Percentiles rank a stretch among this genome's conserved stretches.
These are phyloP conservation scores for Labyrinthula sp. DNA, from an alignment of 352 stramenopile species.

Conservation along the genomic window DNA sequence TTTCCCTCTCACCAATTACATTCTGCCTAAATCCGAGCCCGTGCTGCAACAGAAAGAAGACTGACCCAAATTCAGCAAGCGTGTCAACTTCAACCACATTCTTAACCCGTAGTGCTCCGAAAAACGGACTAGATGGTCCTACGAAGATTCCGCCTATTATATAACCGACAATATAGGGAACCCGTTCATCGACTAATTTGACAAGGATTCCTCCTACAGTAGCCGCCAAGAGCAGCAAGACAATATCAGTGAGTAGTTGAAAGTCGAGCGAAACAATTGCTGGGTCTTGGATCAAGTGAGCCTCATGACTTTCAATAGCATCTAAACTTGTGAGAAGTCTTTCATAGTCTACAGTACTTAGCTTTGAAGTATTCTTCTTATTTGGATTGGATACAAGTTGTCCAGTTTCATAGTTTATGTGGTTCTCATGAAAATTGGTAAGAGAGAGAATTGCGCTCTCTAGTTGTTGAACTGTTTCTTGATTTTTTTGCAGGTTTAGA, in stretches of 20 bases:
- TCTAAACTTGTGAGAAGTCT: too few relatives aligned
- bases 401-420: too few relatives aligned
- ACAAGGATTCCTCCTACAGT: constrained; percentile 65
- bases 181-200: constrained; percentile 36
- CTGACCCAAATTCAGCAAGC: constrained; percentile 68
- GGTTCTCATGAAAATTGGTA: too few relatives aligned
- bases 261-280: constrained; percentile 37
- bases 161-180: constrained; percentile 62
- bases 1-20: too few relatives aligned
- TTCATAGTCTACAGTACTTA: too few relatives aligned
- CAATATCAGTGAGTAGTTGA: constrained; percentile 37
- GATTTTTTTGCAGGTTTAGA: too few relatives aligned
- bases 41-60: constrained; percentile 66
- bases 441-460: too few relatives aligned
- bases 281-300: constrained; percentile 35
- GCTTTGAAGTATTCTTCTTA: too few relatives aligned
- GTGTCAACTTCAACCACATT: constrained; percentile 72
- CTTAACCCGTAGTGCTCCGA: constrained; percentile 53
- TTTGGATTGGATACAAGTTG: too few relatives aligned
- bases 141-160: constrained; percentile 63
- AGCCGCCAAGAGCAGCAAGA: constrained; percentile 36
- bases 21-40: too few relatives aligned
- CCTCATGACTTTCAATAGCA: too few relatives aligned
- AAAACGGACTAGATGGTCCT: constrained; percentile 57
- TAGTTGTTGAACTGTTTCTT: too few relatives aligned